phyloP scores from a whole-genome alignment of 768 basidiomycete genomes.

The Serendipita vermifera region DNA sequence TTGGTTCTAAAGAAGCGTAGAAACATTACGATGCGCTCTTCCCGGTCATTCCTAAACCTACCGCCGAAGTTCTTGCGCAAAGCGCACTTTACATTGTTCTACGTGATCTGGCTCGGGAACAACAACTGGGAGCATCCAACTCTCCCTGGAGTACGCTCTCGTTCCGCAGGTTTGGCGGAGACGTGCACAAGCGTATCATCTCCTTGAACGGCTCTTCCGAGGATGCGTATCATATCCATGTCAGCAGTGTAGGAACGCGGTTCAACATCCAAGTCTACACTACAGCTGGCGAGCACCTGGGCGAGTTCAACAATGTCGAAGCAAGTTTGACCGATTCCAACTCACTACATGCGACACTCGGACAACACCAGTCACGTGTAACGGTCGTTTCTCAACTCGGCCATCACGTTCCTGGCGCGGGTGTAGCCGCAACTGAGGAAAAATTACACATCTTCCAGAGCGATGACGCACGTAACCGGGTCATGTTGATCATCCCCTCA shows the following conservation, averaged over 20 bases:
- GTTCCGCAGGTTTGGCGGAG: constrained; percentile 68
- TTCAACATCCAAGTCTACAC: constrained; percentile 40
- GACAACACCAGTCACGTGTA: constrained; percentile 36
- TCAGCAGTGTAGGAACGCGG: constrained; percentile 31
- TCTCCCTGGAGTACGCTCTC: constrained; percentile 61
- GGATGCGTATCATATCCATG: constrained; percentile 24
- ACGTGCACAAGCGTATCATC: constrained; percentile 48
- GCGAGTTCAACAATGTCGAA: constrained; percentile 14
- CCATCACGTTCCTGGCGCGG: constrained; percentile 41
- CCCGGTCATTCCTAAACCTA: constrained; percentile 45
- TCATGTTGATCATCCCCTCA: constrained; percentile 47
- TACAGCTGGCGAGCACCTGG: constrained; percentile 25
- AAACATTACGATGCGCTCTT: constrained; percentile 79
- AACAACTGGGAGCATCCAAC: constrained; percentile 19
- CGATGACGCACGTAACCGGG: not conserved
- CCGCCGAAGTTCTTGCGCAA: constrained; percentile 55
- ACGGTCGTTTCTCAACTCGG: constrained; percentile 57
- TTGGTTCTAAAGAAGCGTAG: constrained; percentile 27
- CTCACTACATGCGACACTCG: constrained; percentile 41
- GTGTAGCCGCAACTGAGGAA: constrained; percentile 46
- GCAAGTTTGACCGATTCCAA: constrained; percentile 19
- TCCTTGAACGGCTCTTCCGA: constrained; percentile 42
- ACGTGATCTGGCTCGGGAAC: constrained; percentile 36
- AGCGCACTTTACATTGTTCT: constrained; percentile 65
- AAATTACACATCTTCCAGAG: constrained; percentile 46